A percentile compares a stretch with the other conserved stretches of the same genome.
phyloP scores from a whole-genome alignment of 192 early-diverging fungal genomes.

The Rhizophagus sp. region DNA sequence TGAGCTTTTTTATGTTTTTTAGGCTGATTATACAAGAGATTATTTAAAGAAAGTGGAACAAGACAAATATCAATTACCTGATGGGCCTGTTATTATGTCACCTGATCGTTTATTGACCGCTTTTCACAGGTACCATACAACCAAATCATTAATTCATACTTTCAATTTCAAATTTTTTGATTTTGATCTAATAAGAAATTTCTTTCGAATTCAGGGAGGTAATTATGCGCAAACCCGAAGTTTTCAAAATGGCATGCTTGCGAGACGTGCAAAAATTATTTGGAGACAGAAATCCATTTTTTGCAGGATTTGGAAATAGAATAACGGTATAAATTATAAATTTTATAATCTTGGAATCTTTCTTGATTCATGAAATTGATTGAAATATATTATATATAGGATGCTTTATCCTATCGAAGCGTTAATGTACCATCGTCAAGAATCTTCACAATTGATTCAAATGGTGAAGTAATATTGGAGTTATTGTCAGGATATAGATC shows the following conservation, averaged over 20 bases:
- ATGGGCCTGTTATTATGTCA: slow-evolving; percentile 94
- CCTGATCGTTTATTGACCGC: slow-evolving; percentile 92
- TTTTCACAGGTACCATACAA: slow-evolving; percentile 64
- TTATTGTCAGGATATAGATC: slow-evolving; percentile 82
- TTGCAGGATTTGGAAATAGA: slow-evolving; percentile 97
- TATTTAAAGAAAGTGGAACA: slow-evolving; percentile 92
- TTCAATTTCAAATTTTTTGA: neutral
- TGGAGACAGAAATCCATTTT: slow-evolving; percentile 83
- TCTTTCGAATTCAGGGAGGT: slow-evolving; percentile 67
- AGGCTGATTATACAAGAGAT: slow-evolving; percentile 84
- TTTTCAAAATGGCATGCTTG: slow-evolving; percentile 96
- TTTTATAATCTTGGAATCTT: neutral
- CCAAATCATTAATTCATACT: slow-evolving; percentile 8
- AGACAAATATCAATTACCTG: slow-evolving; percentile 82
- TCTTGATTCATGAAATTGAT: neutral
- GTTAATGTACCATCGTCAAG: slow-evolving; percentile 91
- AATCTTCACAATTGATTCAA: slow-evolving; percentile 95
- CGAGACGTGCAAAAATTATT: slow-evolving; percentile 89
- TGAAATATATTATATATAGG: slow-evolving; percentile 37
- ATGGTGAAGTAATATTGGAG: slow-evolving; percentile 90
- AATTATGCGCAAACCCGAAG: slow-evolving; percentile 90
- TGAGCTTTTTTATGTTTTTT: neutral
- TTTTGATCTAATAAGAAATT: neutral
- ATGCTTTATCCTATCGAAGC: slow-evolving; percentile 91
- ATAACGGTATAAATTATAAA: slow-evolving; percentile 61